phyloP scores from a whole-genome alignment of 169 alveolate species.

The Eimeria tenella region DNA sequence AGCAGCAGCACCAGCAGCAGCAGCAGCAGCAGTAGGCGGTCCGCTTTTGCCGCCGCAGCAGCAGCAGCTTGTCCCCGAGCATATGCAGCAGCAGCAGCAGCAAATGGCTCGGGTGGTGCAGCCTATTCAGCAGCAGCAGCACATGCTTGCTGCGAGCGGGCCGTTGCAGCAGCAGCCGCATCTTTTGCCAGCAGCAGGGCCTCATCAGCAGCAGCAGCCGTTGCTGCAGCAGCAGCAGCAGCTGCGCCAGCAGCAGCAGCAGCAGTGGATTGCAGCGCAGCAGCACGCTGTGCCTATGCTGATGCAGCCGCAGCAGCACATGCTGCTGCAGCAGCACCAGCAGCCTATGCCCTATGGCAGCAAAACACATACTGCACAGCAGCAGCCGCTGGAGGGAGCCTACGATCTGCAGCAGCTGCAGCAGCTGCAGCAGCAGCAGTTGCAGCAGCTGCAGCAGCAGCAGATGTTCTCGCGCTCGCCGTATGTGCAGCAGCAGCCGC shows the following conservation, averaged over 20 bases:
- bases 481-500: slow-evolving; percentile 46
- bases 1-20: neutral
- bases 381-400: slow-evolving; percentile 34
- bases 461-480: neutral
- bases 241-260: slow-evolving; percentile 41
- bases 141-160: neutral
- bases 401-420: slow-evolving; percentile 55
- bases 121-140: slow-evolving; percentile 38
- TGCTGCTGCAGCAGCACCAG: slow-evolving; percentile 8
- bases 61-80: slow-evolving; percentile 35
- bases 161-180: slow-evolving; percentile 16
- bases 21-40: neutral
- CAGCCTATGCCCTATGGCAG: slow-evolving; percentile 13
- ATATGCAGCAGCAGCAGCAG: slow-evolving; percentile 34
- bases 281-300: slow-evolving; percentile 39
- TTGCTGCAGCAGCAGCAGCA: neutral
- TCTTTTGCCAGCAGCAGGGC: neutral
- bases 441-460: neutral
- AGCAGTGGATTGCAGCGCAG: slow-evolving; percentile 28
- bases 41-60: slow-evolving; percentile 21
- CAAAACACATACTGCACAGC: neutral
- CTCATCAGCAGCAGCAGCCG: slow-evolving; percentile 32
- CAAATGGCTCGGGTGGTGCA: neutral
- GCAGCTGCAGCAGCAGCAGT: slow-evolving; percentile 57
- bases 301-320: slow-evolving; percentile 26